Evolutionary conservation across 2,329 filamentous ascomycete genomes (phyloP).

Genomic region (Byssothecium circinans): DNA sequence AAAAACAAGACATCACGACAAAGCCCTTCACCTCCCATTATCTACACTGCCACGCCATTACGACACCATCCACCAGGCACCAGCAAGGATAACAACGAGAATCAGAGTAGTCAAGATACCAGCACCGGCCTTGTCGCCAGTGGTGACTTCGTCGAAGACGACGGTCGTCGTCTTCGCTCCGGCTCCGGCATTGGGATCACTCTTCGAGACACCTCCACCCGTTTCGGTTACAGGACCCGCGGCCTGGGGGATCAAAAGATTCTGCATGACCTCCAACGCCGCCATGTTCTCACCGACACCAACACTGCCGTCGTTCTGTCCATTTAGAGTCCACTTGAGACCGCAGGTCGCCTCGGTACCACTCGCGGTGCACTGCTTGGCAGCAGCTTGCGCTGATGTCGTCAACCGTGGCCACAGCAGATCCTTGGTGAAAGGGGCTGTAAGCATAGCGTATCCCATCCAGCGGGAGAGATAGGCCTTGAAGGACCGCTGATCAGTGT

Average conservation of each 20-base stretch:
- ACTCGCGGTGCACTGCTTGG: constrained; percentile 55
- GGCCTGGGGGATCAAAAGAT: constrained; percentile 42
- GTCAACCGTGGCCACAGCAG: constrained; percentile 55
- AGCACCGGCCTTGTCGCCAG: constrained; percentile 69
- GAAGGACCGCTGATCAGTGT: constrained; percentile 52
- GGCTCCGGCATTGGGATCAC: constrained; percentile 48
- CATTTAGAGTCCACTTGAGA: constrained; percentile 47
- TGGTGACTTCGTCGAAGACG: constrained; percentile 49
- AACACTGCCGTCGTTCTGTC: constrained; percentile 50
- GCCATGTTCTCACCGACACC: constrained; percentile 64
- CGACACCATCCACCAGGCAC: constrained; percentile 58
- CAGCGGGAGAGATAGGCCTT: constrained; percentile 49
- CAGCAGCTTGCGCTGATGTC: constrained; percentile 59
- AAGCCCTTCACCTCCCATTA: not conserved
- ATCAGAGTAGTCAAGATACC: constrained; percentile 64
- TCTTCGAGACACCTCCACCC: constrained; percentile 56
- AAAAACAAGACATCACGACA: not conserved
- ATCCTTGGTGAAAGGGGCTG: constrained; percentile 40
- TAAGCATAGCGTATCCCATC: constrained; percentile 46
- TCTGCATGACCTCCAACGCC: constrained; percentile 58
- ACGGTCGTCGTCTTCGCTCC: constrained; percentile 34
- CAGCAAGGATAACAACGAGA: constrained; percentile 57
- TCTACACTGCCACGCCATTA: constrained; percentile 16
- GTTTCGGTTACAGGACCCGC: constrained; percentile 48
- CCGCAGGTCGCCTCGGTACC: constrained; percentile 51